Conservation (phyloP, 352 stramenopile genomes). For the Phytophthora pinifolia region DNA sequence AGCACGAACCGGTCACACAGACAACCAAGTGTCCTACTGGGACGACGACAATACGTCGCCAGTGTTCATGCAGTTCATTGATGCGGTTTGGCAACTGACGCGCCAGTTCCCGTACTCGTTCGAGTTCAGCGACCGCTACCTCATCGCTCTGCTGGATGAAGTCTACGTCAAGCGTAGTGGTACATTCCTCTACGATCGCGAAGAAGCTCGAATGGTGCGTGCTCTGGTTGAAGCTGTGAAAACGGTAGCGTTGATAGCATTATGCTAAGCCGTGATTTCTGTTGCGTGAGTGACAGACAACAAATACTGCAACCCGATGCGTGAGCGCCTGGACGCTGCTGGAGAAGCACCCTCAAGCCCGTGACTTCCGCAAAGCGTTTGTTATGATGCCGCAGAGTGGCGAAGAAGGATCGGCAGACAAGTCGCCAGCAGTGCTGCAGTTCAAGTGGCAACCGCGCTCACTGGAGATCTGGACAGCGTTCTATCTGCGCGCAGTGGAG, state of each 20-base stretch:
- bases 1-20: conserved; percentile 72
- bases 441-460: conserved; percentile 89
- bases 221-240: not conserved
- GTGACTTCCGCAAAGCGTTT: conserved; percentile 79
- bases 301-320: conserved; percentile 57
- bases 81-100: conserved; percentile 97
- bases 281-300: conserved; percentile 38
- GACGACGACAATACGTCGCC: conserved; percentile 97
- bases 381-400: conserved; percentile 55
- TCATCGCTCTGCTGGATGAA: conserved; percentile 95
- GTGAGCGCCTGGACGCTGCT: conserved; percentile 72
- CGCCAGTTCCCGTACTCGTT: conserved; percentile 97
- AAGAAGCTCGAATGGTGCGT: conserved; percentile 82
- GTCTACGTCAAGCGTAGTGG: conserved; percentile 96
- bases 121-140: conserved; percentile 95
- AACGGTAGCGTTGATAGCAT: not conserved
- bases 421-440: conserved; percentile 71
- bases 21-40: conserved; percentile 74
- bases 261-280: not conserved
- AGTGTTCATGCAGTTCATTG: conserved; percentile 99
- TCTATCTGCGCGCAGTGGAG: conserved; percentile 85
- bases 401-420: conserved; percentile 35
- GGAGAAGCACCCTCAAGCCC: conserved; percentile 33
- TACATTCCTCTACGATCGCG: conserved; percentile 97
- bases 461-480: conserved; percentile 75